Base-by-base conservation (phyloP, 129 eudicot genomes). In the Tanacetum coccineum region DNA sequence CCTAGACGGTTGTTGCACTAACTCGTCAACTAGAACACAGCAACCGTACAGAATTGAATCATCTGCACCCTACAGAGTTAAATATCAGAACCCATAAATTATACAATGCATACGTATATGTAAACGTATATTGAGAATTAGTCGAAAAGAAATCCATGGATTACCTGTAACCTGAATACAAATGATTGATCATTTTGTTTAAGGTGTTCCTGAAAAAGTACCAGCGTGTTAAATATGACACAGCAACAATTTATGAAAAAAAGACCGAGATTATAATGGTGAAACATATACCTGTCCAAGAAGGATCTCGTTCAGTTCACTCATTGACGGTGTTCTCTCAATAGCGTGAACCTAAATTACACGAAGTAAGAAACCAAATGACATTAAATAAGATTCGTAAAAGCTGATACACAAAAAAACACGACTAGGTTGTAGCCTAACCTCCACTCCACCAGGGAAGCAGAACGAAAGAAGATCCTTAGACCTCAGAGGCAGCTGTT, bases 361-460 rank as follows among this genome's bases (percentile, higher is more conserved):
- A 67, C 58, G 51, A 7, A 72, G 70, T 61, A 73, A 40, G 45
- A 54, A 69, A 5, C 76, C 71, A 72, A 69, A 64, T 18, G 42
- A 13, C 51, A 69, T 61, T 68, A 50, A 68, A 77, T 13, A 36
- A 8, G 64, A 62, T 13, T 1, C 58, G 54, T 64, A 65, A 32
- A 65, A 13, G 13, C 49, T 12, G 48, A 71, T 47, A 64, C 28
- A 57, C 52, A 64, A 48, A 48, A 11, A 26, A 73, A 60, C 26
- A 22, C n/a, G 21, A 0, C 59, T 32, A 42, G 13, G 44, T 15
- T 7, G 30, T 40, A 28, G 74, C 19, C 83, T 66, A 59, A 94
- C 99, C 99, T 94, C 99, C 45, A 89, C 79, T 57, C 99, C 99
- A 18, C 90, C 95, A 61, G 99, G 99, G 75, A 94, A 90, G 85